phyloP scores from a whole-genome alignment of 1,284 basidiomycete species.

The Trametes hirsuta region DNA sequence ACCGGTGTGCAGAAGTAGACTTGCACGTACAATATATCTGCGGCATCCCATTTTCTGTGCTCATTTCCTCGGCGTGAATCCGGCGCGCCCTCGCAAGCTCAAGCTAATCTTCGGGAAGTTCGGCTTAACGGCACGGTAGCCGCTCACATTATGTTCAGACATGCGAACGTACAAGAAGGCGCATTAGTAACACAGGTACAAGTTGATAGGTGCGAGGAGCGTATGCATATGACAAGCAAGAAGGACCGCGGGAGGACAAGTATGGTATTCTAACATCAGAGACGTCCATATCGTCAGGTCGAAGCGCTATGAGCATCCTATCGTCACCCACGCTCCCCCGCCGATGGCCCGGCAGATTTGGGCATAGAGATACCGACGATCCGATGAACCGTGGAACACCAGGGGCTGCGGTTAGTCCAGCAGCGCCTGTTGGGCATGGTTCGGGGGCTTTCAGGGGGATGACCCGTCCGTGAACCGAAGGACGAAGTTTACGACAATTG shows the following conservation, averaged over 20 bases:
- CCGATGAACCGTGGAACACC: background rate
- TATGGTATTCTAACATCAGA: slow-evolving; percentile 15
- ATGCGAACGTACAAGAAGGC: slow-evolving; percentile 2
- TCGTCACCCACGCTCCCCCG: background rate
- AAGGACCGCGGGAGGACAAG: background rate
- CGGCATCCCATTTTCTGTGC: slow-evolving; percentile 3
- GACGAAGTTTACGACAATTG: slow-evolving; percentile 89
- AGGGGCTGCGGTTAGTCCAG: background rate
- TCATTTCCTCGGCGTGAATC: background rate
- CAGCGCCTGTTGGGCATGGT: background rate
- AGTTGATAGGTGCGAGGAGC: slow-evolving; percentile 2
- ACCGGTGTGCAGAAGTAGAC: slow-evolving; percentile 74
- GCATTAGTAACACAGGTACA: slow-evolving; percentile 11
- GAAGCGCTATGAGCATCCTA: background rate
- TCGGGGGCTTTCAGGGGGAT: slow-evolving; percentile 18
- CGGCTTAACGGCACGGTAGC: background rate
- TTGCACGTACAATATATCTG: slow-evolving; percentile 10
- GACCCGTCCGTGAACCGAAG: slow-evolving; percentile 64
- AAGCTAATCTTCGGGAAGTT: background rate
- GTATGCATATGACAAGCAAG: slow-evolving; percentile 3
- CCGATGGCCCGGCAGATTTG: background rate
- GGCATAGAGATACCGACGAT: background rate
- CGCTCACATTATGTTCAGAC: background rate
- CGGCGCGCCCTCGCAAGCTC: slow-evolving; percentile 6
- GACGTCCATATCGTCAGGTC: slow-evolving; percentile 3